phyloP scores from a whole-genome alignment of 169 alveolate genomes.

The Eimeria maxima region DNA sequence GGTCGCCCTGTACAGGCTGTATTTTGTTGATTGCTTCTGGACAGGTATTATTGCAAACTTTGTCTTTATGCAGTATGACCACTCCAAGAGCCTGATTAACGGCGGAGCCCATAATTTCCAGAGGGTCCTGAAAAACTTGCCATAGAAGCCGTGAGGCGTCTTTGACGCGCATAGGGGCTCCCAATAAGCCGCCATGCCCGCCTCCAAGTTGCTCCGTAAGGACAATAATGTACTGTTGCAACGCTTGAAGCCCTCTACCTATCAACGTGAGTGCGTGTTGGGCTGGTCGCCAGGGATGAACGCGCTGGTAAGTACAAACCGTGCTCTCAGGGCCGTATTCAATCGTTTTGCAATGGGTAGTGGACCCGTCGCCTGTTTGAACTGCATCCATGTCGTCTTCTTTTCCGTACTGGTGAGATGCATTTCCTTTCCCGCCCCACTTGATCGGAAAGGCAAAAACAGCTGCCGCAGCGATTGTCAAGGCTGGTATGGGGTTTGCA shows the following conservation, averaged over 20 bases:
- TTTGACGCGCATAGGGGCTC: neutral
- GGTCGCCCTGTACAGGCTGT: neutral
- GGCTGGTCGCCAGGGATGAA: neutral
- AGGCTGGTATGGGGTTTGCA: neutral
- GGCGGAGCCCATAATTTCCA: neutral
- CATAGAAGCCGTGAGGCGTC: neutral
- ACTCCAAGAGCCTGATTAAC: neutral
- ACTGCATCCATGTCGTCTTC: neutral
- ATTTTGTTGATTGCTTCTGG: neutral
- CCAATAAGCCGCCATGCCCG: neutral
- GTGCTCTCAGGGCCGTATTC: neutral
- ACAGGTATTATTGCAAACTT: neutral
- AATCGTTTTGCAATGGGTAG: neutral
- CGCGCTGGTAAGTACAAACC: neutral
- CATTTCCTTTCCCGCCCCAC: neutral
- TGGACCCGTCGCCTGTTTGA: neutral
- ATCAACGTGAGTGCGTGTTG: neutral
- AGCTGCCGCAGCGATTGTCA: constrained; percentile 39
- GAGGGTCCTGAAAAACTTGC: neutral
- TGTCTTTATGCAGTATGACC: neutral
- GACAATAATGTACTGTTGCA: constrained; percentile 37
- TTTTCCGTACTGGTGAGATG: neutral
- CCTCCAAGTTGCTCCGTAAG: neutral
- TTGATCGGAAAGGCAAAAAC: neutral
- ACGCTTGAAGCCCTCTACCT: neutral